Base-by-base conservation (phyloP, 2,329 filamentous ascomycete species). In the Emergomyces pasteurianus region DNA sequence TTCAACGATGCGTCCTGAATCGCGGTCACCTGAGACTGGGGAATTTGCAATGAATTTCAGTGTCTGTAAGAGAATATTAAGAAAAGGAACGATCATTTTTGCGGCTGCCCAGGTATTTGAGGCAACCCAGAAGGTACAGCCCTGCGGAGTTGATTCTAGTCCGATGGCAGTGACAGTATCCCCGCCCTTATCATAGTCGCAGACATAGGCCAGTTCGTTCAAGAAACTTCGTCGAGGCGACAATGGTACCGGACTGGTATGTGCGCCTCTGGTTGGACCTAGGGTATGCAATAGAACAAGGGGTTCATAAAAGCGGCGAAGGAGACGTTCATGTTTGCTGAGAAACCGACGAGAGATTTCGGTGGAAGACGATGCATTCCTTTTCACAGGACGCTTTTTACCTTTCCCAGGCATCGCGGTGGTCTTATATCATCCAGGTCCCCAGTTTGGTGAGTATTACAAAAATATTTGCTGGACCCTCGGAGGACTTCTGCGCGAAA, bases 101-200 rank as follows among this genome's bases (percentile, higher is more conserved):
- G 10, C 64, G 62, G 34, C n/a, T 16, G 34, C 18, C 12, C 34
- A 26, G n/a, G 52, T 55, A 61, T 81, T 81, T 1, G 72, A 73
- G 2, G 79, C 74, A 8, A 80, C 57, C 75, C 78, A 80, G 46
- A 79, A 78, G 2, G 71, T 67, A 58, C 71, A 72, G n/a, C 65
- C 63, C 0, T 72, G 61, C 1, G 65, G 43, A 0, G 50, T 62
- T 0, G 74, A 67, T 62, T 81, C 73, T 0, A 80, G 64, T 0
- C 72, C 78, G 31, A 81, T 73, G 0, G 80, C 73, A 0, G 79
- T 76, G n/a, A 74, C 76, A 0, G 74, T 74, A 2, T 69, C 64
- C 2, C 79, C 80, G 0, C 79, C 79, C 63, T 79, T 81, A 0
- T 69, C 63, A 55, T 74, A 74, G 60, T 81, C 79, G 62, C 78